Evolutionary conservation across 176 grass and related monocot genomes (phyloP), one percentile per base, ranked within the genome.

Genomic region (Oryza rufipogon): DNA sequence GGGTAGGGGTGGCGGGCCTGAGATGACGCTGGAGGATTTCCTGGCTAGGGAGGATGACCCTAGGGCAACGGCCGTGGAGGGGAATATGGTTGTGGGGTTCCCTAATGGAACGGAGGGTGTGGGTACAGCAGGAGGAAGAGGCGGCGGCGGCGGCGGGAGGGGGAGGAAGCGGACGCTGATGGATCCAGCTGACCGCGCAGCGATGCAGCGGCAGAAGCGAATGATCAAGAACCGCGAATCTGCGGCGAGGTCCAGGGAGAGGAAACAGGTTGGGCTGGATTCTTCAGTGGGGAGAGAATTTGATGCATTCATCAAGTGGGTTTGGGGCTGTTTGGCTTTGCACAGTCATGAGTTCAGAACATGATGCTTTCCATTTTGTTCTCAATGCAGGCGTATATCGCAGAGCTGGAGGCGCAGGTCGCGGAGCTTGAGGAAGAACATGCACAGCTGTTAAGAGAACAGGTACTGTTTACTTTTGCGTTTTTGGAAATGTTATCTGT

Each of bases 191-290:
- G 96, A 99, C 86, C 91, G 91, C 64, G 91, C 84, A 4, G 71
- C 84, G 1, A 68, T 93, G 75, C 93, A 99, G 81, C 84, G 93
- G 54, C 91, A 99, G 89, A 99, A 99, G 91, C 91, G 96, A 30
- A 99, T 99, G 96, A 99, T 99, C 63, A 99, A 99, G 89, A 99
- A 99, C 81, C 87, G 96, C 77, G 96, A 99, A 78, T 99, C 96
- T 1, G 93, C 96, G 6, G 96, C 93, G 1, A 90, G 96, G 89
- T 99, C 96, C 60, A 92, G 96, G 90, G 96, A 99, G 81, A 87
- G 91, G 85, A 99, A 96, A 42, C 96, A 99, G 93, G 96, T 96
- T 51, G 26, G 32, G 23, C 23, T 2, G 46, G 82, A 74, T 67
- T 34, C 19, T 52, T 64, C 56, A 6, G 11, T 10, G 15, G 41